phyloP scores from a whole-genome alignment of 352 stramenopile species.

The Poterioochromonas sp. region DNA sequence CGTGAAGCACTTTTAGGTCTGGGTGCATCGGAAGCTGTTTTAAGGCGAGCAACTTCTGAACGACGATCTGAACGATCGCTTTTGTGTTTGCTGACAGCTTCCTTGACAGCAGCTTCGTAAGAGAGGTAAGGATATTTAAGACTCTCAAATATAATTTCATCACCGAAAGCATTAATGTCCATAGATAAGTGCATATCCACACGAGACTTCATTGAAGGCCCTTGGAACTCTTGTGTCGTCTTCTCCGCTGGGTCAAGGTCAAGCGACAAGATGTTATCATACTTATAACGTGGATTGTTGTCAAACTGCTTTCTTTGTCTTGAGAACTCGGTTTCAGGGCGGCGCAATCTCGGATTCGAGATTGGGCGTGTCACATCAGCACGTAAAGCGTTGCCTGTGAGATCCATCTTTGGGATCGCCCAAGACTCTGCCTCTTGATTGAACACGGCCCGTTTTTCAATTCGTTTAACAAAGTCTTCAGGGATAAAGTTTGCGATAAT shows the following conservation, averaged over 20 bases:
- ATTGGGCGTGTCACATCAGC: slow-evolving; percentile 53
- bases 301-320: slow-evolving; percentile 68
- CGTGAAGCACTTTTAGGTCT: background rate
- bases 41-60: too few species aligned
- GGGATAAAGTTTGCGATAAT: slow-evolving; percentile 75
- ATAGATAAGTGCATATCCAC: slow-evolving; percentile 24
- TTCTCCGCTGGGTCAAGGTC: slow-evolving; percentile 75
- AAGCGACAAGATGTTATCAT: slow-evolving; percentile 75
- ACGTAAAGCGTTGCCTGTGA: slow-evolving; percentile 53
- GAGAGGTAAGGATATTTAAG: too few species aligned
- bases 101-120: too few species aligned
- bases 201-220: slow-evolving; percentile 44
- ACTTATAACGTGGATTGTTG: slow-evolving; percentile 67
- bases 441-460: slow-evolving; percentile 52
- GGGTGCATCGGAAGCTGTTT: background rate
- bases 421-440: slow-evolving; percentile 75
- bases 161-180: slow-evolving; percentile 29
- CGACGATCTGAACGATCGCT: too few species aligned
- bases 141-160: too few species aligned
- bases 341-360: slow-evolving; percentile 54
- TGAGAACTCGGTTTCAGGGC: slow-evolving; percentile 81
- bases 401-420: slow-evolving; percentile 64
- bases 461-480: slow-evolving; percentile 43
- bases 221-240: slow-evolving; percentile 54
- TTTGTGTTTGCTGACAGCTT: too few species aligned